These are phyloP conservation scores for Podospora didyma DNA, from an alignment of 495 filamentous ascomycete genomes.

Conservation along the genomic window DNA sequence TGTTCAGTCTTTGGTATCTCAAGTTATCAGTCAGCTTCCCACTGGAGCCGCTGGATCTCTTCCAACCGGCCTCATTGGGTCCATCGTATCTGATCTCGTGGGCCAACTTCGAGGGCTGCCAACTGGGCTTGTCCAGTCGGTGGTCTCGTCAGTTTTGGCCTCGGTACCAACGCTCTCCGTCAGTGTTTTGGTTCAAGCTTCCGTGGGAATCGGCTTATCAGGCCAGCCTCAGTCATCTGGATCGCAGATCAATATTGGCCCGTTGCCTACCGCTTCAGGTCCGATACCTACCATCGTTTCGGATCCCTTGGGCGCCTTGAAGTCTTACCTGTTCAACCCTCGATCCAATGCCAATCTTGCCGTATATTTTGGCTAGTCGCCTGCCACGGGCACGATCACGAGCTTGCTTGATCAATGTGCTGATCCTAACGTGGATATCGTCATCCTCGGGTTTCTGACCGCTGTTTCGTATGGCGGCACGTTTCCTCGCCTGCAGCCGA, in stretches of 20 bases:
- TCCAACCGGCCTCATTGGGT: too few relatives aligned
- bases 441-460: constrained; percentile 19
- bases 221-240: neutral
- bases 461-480: neutral
- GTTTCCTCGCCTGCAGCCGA: constrained; percentile 13
- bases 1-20: too few relatives aligned
- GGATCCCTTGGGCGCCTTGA: neutral
- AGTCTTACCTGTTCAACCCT: constrained; percentile 12
- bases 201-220: neutral
- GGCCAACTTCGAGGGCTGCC: neutral
- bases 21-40: too few relatives aligned
- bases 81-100: neutral
- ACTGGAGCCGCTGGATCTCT: too few relatives aligned
- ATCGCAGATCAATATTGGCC: constrained; percentile 4
- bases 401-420: constrained; percentile 10
- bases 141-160: too few relatives aligned
- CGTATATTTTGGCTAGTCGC: constrained; percentile 13
- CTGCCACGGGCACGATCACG: neutral
- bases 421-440: constrained; percentile 18
- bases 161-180: too few relatives aligned
- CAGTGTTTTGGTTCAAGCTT: neutral
- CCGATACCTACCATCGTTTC: neutral
- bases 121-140: too few relatives aligned
- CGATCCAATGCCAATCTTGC: constrained; percentile 7
- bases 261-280: neutral